Percentiles rank a stretch among this genome's conserved stretches.
Conservation (phyloP, 371 early-diverging fungal species). For the Dichotomocladium elegans region DNA sequence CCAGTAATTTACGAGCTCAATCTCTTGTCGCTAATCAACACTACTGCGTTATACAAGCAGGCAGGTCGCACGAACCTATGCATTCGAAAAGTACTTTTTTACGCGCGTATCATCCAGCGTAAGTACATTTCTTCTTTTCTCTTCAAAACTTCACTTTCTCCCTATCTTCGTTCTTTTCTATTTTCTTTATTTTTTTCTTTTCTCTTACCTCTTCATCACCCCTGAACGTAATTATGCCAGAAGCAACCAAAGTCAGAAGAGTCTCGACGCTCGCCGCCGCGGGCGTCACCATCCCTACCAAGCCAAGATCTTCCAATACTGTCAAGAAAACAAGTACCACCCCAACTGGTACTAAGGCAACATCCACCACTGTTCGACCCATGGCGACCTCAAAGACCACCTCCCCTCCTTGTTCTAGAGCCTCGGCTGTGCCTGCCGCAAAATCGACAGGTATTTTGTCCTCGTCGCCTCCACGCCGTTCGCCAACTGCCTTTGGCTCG, state of each 20-base stretch:
- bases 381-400: not conserved
- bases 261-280: not conserved
- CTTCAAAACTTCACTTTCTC: no score
- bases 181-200: not conserved
- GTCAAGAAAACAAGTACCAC: not conserved
- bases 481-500: not conserved
- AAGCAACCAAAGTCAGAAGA: slow-evolving; percentile 6
- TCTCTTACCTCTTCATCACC: not conserved
- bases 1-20: no score
- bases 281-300: slow-evolving; percentile 1
- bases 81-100: no score
- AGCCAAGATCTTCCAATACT: not conserved
- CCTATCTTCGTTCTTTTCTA: not conserved
- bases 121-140: no score
- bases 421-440: not conserved
- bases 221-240: not conserved
- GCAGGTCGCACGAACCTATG: no score
- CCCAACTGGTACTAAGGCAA: not conserved
- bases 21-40: no score
- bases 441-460: not conserved
- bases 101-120: no score
- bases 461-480: not conserved
- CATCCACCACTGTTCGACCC: not conserved
- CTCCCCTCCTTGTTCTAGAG: no score
- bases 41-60: no score